Base-by-base conservation (phyloP, 768 basidiomycete species). In the Termitomyces sp. region DNA sequence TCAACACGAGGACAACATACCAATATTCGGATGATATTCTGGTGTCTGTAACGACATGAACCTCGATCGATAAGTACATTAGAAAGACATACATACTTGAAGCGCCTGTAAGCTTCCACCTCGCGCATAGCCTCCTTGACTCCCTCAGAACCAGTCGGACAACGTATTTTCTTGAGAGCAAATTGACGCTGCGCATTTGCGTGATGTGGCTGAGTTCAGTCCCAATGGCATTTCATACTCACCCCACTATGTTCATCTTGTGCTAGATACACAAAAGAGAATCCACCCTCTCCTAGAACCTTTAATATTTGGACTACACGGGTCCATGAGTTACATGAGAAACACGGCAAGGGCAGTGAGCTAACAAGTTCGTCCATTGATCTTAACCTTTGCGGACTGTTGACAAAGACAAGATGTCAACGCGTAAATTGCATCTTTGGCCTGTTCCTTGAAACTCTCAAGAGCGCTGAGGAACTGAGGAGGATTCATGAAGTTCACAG, bases 91-190 rank as follows among this genome's bases (percentile, higher is more conserved):
- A 78, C 88, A 73, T 71, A 92, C 92, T 86, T 91, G 80, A 98
- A 98, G 60, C 96, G 83, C 68, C 94, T 80, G 71, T 97, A 97
- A 0, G 97, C 95, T 70, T 96, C 93, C 2, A 93, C 88, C 70
- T 93, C 93, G 52, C 86, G 79, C 90, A 93, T 88, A 4, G 87
- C 91, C 69, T 93, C 92, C 67, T 89, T 88, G 58, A 98, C 93
- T 10, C 87, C 88, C 56, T 96, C 94, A 6, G 83, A 78, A 8
- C 93, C 93, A 44, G 88, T 89, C 1, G 93, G 93, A 78, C 94
- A 95, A 47, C 94, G 82, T 69, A 97, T 95, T 75, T 97, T 98
- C 79, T 99, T 99, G 62, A 99, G 77, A 0, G 97, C 97, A 66
- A 96, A 98, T 78, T 92, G 85, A 63, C 95, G 82, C 84, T 94